Evolutionary conservation across 2,329 filamentous ascomycete species (phyloP).

Genomic region (Leptographium wingfieldii): DNA sequence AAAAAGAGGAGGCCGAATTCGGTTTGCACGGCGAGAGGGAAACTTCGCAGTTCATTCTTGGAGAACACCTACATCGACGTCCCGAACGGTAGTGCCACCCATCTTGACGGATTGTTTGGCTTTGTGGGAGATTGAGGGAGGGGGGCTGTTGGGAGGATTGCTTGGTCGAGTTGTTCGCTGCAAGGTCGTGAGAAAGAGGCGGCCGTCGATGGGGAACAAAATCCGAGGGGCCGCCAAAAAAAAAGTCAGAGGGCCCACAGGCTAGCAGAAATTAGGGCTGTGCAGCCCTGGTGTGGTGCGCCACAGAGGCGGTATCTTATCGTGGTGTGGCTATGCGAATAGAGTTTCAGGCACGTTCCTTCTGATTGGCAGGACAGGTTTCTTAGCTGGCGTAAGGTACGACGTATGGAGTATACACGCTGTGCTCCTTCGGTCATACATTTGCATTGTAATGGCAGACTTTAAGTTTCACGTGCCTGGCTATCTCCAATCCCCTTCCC

Average conservation of each 20-base stretch:
- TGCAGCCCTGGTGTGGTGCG: not conserved
- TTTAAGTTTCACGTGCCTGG: not conserved
- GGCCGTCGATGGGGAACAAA: not conserved
- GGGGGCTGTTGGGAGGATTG: not conserved
- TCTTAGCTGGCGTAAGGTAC: not conserved
- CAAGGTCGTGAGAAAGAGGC: constrained; percentile 4
- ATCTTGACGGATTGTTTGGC: constrained; percentile 38
- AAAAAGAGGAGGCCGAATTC: not conserved
- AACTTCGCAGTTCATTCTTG: constrained; percentile 4
- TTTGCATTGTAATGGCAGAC: not conserved
- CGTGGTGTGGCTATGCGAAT: not conserved
- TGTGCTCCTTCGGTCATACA: not conserved
- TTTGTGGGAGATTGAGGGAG: not conserved
- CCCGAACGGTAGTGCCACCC: constrained; percentile 69
- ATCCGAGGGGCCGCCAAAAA: constrained; percentile 1
- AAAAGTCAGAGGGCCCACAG: not conserved
- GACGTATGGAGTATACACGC: not conserved
- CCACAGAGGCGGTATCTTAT: not conserved
- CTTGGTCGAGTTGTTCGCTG: not conserved
- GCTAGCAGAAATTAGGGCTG: not conserved
- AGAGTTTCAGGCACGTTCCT: not conserved
- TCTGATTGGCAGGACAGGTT: not conserved
- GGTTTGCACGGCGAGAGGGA: constrained; percentile 5
- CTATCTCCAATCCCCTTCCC: not conserved
- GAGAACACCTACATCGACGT: constrained; percentile 62